Evolutionary conservation across 2,329 filamentous ascomycete genomes (phyloP), one percentile per base, ranked within the genome.

Genomic region (Mycosphaerella sp.): DNA sequence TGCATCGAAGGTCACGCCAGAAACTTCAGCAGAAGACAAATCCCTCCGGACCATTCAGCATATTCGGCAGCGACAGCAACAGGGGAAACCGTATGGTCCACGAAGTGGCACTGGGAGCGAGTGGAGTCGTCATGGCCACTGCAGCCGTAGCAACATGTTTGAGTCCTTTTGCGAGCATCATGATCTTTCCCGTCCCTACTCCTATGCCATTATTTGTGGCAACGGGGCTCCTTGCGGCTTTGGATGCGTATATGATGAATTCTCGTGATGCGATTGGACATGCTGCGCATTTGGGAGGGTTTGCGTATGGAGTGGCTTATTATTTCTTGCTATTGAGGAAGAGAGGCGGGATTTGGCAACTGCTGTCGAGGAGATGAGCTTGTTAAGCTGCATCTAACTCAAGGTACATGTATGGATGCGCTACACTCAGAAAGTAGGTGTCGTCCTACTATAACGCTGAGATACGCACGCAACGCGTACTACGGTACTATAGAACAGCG

Each of bases 281-380:
- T 63, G 63, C 68, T 14, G 73, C 71, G 6, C 74, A 76, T 65
- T 49, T 76, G 12, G 73, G 74, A 4, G 74, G 73, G 0, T 46
- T 66, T 16, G 62, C 62, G 0, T 74, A 71, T 58, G 74, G 73
- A 0, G 44, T 49, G 1, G 27, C 57, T 7, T 70, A 62, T 49
- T 70, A 69, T 44, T 13, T 64, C 14, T 16, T 18, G 27, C 25
- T 49, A 28, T 10, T 49, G 36, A 41, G 45, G 17, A 49, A 41
- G 16, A 30, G 30, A 8, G 45, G 45, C 13, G 45, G 45, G 1
- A 30, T 49, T 6, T 49, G 45, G 45, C 37, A 35, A 10, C n/a
- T 49, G 39, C 13, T 49, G 6, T 34, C 14, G 17, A 35, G 28
- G 9, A 49, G 28, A n/a, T 43, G 21, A 30, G 25, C 9, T 10